These are phyloP conservation scores for Trichoderma sp. DNA, from an alignment of 2,329 filamentous ascomycete species.

Conservation along the genomic window DNA sequence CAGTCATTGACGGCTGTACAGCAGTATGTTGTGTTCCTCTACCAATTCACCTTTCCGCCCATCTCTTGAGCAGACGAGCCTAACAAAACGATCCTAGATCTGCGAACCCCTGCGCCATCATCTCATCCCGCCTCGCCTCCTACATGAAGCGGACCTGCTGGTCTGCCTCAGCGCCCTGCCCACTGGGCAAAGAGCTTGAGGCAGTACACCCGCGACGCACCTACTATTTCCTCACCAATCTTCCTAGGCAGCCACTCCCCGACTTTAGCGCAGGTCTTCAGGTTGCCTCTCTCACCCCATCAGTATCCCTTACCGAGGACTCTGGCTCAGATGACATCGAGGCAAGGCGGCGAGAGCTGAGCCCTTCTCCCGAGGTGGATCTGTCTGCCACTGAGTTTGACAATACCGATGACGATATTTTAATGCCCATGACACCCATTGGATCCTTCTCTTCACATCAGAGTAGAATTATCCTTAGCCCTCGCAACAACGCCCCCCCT, in stretches of 20 bases:
- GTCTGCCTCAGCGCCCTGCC: slow-evolving; percentile 78
- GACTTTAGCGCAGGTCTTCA: slow-evolving; percentile 39
- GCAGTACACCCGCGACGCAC: slow-evolving; percentile 90
- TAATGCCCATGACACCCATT: slow-evolving; percentile 62
- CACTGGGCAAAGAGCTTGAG: slow-evolving; percentile 89
- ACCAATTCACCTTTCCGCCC: slow-evolving; percentile 25
- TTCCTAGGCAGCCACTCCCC: slow-evolving; percentile 78
- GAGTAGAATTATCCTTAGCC: slow-evolving; percentile 42
- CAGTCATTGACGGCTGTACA: slow-evolving; percentile 79
- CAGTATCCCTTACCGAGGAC: slow-evolving; percentile 63
- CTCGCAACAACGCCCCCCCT: slow-evolving; percentile 78
- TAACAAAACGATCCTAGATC: slow-evolving; percentile 62
- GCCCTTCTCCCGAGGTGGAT: slow-evolving; percentile 91
- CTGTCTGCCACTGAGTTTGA: slow-evolving; percentile 86
- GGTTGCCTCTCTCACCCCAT: slow-evolving; percentile 73
- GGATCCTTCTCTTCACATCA: slow-evolving; percentile 61
- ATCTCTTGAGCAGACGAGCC: slow-evolving; percentile 10
- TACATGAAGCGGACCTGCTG: slow-evolving; percentile 86
- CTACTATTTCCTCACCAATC: slow-evolving; percentile 95
- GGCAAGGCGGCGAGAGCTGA: slow-evolving; percentile 69
- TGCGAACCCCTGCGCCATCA: slow-evolving; percentile 91
- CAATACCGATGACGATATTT: slow-evolving; percentile 62
- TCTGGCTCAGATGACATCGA: slow-evolving; percentile 69
- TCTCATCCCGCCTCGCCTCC: slow-evolving; percentile 85
- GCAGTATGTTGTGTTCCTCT: slow-evolving; percentile 76